phyloP scores from a whole-genome alignment of 2,329 filamentous ascomycete genomes.

The Sphaerulina musiva region DNA sequence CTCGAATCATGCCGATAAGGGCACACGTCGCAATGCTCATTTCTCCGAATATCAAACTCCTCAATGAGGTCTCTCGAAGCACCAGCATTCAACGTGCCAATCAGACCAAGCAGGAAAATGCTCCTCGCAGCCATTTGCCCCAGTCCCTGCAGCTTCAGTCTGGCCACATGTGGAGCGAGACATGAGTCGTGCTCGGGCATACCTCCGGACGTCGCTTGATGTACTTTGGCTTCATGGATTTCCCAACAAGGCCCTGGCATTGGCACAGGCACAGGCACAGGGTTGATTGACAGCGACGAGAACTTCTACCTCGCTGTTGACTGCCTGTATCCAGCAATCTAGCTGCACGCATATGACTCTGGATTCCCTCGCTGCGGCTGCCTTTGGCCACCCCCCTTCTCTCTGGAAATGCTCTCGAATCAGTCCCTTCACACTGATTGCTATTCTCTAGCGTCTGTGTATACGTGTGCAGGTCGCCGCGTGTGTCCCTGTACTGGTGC shows the following conservation, averaged over 20 bases:
- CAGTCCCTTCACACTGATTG: too few species aligned
- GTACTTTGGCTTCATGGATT: neutral
- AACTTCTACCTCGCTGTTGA: neutral
- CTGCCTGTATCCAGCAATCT: neutral
- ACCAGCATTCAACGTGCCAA: neutral
- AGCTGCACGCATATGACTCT: neutral
- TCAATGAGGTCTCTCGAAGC: neutral
- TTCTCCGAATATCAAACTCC: neutral
- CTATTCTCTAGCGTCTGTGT: too few species aligned
- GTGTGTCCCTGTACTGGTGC: too few species aligned
- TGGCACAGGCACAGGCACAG: neutral
- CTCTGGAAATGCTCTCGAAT: too few species aligned
- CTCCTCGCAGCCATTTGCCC: neutral
- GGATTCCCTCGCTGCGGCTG: neutral
- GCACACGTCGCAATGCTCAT: neutral
- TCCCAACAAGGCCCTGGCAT: neutral
- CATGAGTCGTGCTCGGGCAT: neutral
- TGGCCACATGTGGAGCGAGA: neutral
- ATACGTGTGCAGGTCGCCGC: too few species aligned
- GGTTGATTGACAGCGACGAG: neutral
- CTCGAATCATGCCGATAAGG: neutral
- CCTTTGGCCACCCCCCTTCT: too few species aligned
- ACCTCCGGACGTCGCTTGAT: neutral
- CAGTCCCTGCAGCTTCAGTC: neutral
- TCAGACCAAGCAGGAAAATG: neutral